Evolutionary conservation across 306 rosid species (phyloP), one percentile per base, ranked within the genome.

Genomic region (Pyrus bretschneideri): DNA sequence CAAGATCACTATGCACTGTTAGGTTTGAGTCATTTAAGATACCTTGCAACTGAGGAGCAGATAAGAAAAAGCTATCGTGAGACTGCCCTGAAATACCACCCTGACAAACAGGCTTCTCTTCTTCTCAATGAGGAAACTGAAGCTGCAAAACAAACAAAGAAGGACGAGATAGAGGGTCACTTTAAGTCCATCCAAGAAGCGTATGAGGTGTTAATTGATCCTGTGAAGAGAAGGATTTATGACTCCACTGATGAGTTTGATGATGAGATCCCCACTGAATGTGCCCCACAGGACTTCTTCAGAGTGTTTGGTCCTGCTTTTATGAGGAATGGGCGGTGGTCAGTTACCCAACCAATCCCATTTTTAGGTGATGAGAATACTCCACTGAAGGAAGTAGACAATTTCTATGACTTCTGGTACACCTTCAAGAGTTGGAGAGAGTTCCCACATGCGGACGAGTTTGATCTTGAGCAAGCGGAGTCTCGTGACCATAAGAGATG

Each of bases 241-340:
- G 99, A 96, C 77, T 96, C 99, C 61, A 96, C 99, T 0, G 99
- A 96, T 76, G 99, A 96, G 87, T 92, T 96, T 82, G 99, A 96
- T 63, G 99, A 96, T 82, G 98, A 89, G 81, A 86, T 91, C 77
- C 99, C 99, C 11, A 87, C 93, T 12, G 99, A 96, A 67, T 96
- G 98, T 91, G 92, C 90, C 73, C 93, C 96, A 29, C 93, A 89
- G 61, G 97, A 96, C 81, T 96, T 96, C 80, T 96, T 84, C 74
- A 92, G 88, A 87, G 99, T 96, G 81, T 96, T 89, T 87, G 91
- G 93, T 76, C 92, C 97, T 27, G 99, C 98, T 58, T 96, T 96
- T 81, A 84, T 88, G 93, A 89, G 97, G 85, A 96, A 96, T 49
- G 99, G 99, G 1, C 88, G 98, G 78, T 92, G 99, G 99, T 92